Evolutionary conservation across 1,284 basidiomycete species (phyloP).

Genomic region (Ganoderma boninense): DNA sequence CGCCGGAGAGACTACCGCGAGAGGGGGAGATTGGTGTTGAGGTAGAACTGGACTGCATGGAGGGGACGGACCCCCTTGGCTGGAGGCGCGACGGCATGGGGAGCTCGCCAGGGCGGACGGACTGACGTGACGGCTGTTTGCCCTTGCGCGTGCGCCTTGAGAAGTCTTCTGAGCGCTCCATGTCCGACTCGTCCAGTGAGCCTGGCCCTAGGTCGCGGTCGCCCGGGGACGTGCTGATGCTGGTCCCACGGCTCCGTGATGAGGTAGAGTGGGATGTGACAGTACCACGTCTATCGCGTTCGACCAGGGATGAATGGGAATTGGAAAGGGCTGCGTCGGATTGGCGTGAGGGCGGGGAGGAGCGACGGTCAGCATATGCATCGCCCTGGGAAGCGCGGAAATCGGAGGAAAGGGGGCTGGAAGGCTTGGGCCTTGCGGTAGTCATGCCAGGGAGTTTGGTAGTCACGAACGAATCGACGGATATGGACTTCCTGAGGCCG

Average conservation of each 20-base stretch:
- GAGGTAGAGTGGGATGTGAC: slow-evolving; percentile 35
- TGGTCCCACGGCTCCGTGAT: slow-evolving; percentile 60
- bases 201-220: slow-evolving; percentile 46
- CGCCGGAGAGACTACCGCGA: slow-evolving; percentile 46
- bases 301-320: slow-evolving; percentile 41
- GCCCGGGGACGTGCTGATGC: slow-evolving; percentile 56
- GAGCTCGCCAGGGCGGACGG: slow-evolving; percentile 58
- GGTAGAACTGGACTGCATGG: slow-evolving; percentile 47
- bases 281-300: slow-evolving; percentile 43
- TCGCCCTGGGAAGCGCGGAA: slow-evolving; percentile 32
- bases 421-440: slow-evolving; percentile 45
- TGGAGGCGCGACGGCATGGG: slow-evolving; percentile 61
- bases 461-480: slow-evolving; percentile 75
- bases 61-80: slow-evolving; percentile 51
- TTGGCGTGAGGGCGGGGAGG: slow-evolving; percentile 19
- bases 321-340: slow-evolving; percentile 16
- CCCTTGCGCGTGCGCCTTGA: slow-evolving; percentile 37
- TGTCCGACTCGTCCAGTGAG: slow-evolving; percentile 58
- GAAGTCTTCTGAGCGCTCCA: slow-evolving; percentile 57
- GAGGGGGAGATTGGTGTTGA: slow-evolving; percentile 42
- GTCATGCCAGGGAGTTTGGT: slow-evolving; percentile 50
- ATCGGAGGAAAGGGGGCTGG: slow-evolving; percentile 36
- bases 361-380: slow-evolving; percentile 8
- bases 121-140: slow-evolving; percentile 34
- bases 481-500: slow-evolving; percentile 72